phyloP scores from a whole-genome alignment of 1,284 basidiomycete genomes.

The Cryptococcus hybrid region DNA sequence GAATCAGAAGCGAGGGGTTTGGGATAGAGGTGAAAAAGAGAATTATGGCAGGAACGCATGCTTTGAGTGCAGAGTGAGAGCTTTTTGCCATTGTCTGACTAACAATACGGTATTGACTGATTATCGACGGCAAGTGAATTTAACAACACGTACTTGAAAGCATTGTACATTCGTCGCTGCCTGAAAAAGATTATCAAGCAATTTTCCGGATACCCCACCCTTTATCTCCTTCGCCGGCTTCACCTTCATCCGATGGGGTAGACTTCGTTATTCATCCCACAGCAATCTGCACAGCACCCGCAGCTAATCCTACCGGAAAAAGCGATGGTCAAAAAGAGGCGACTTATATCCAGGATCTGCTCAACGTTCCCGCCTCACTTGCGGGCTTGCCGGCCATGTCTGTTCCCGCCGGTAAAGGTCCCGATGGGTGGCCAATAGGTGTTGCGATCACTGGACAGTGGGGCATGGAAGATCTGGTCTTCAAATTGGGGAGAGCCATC shows the following conservation, averaged over 20 bases:
- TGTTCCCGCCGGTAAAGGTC: slow-evolving; percentile 60
- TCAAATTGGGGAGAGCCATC: slow-evolving; percentile 54
- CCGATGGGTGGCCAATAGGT: slow-evolving; percentile 80
- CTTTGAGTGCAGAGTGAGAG: slow-evolving; percentile 82
- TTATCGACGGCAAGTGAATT: slow-evolving; percentile 64
- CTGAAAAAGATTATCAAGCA: slow-evolving; percentile 68
- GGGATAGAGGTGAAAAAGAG: slow-evolving; percentile 84
- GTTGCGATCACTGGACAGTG: slow-evolving; percentile 84
- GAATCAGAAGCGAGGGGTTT: slow-evolving; percentile 66
- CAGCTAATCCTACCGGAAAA: slow-evolving; percentile 38
- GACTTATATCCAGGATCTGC: slow-evolving; percentile 81
- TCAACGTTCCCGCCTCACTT: slow-evolving; percentile 88
- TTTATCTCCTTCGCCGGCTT: slow-evolving; percentile 6
- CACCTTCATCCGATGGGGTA: slow-evolving; percentile 53
- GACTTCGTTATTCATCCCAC: slow-evolving; percentile 84
- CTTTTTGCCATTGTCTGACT: no score
- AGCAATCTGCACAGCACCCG: slow-evolving; percentile 73
- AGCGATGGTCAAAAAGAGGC: slow-evolving; percentile 50
- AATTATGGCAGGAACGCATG: slow-evolving; percentile 88
- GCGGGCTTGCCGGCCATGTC: slow-evolving; percentile 82
- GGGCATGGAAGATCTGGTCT: slow-evolving; percentile 72
- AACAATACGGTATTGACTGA: background rate
- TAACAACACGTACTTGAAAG: slow-evolving; percentile 94
- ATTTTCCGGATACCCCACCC: slow-evolving; percentile 60
- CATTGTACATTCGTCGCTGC: slow-evolving; percentile 71